Base-by-base conservation (phyloP, 1,139 yeast species). In the Magnusiomyces tetraspermus region DNA sequence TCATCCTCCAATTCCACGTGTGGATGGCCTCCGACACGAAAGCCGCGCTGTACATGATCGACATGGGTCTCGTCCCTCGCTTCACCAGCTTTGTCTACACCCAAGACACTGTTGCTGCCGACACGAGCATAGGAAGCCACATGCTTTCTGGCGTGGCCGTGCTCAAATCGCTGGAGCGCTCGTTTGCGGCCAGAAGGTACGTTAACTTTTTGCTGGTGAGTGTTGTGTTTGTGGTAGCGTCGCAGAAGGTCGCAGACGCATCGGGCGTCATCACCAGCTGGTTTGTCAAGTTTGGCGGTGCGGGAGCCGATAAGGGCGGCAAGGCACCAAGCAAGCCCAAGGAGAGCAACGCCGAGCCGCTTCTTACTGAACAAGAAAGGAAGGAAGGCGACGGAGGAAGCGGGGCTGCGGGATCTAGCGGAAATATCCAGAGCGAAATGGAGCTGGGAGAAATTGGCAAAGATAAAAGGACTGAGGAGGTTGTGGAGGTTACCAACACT, bases 21-120 rank as follows among this genome's bases (percentile, higher is more conserved):
- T 61, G 62, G 61, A 53, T 61, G 60, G 64, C 63, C 10, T 63
- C 61, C 4, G 64, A 60, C 41, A 59, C 64, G 28, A 57, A 55
- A 38, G 63, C 62, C 8, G 53, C 59, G 1, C 45, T 60, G 31
- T 55, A 55, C 42, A 55, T 57, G 42, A 13, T 54, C 19, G 52
- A 40, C 17, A 54, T 54, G 57, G 57, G 55, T n/a, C 28, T 52
- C 8, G 8, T 19, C 3, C 6, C n/a, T 38, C 42, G 24, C 6
- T 10, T 5, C 13, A 38, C 23, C 5, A 38, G 21, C 15, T 38
- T 38, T 15, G 8, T 38, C 11, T 38, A 38, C n/a, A 38, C 42
- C 24, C 21, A 33, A 33, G 38, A 15, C 17, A 15, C 4, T 13
- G 38, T 8, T 5, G 21, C 8, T 5, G 22, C 23, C 22, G 24